Evolutionary conservation across 306 rosid species (phyloP).

Genomic region (Lathyrus sativus): DNA sequence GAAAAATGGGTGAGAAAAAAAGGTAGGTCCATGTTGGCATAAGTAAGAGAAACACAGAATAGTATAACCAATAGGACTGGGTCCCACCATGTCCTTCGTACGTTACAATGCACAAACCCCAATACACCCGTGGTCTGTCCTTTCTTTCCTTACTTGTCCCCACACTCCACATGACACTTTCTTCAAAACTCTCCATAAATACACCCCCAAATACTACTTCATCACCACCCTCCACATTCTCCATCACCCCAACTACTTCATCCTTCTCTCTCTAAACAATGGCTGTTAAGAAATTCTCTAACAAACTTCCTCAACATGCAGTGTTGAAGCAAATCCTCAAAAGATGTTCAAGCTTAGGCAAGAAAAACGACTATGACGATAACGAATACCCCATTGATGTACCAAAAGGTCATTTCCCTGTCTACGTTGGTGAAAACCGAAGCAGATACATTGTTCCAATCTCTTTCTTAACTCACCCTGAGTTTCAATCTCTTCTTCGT

Average conservation of each 20-base stretch:
- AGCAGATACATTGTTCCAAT: conserved; percentile 86
- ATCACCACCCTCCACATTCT: background rate
- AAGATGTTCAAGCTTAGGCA: conserved; percentile 80
- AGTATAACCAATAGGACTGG: conserved; percentile 56
- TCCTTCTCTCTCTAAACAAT: conserved; percentile 34
- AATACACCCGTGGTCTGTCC: conserved; percentile 70
- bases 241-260: conserved; percentile 23
- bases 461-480: conserved; percentile 75
- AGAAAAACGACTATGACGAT: conserved; percentile 50
- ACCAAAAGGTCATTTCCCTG: conserved; percentile 89
- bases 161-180: conserved; percentile 45
- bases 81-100: conserved; percentile 60
- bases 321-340: conserved; percentile 79
- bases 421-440: conserved; percentile 84
- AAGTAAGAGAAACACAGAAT: conserved; percentile 48
- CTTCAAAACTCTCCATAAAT: conserved; percentile 50
- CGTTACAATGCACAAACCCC: conserved; percentile 49
- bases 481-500: conserved; percentile 76
- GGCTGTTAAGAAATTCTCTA: conserved; percentile 67
- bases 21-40: conserved; percentile 56
- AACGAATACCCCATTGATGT: conserved; percentile 74
- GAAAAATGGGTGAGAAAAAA: conserved; percentile 22
- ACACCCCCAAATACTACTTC: conserved; percentile 42
- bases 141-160: conserved; percentile 32
- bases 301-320: conserved; percentile 69